These are phyloP conservation scores for Sclerospora graminicola DNA, from an alignment of 352 stramenopile species.

Conservation along the genomic window DNA sequence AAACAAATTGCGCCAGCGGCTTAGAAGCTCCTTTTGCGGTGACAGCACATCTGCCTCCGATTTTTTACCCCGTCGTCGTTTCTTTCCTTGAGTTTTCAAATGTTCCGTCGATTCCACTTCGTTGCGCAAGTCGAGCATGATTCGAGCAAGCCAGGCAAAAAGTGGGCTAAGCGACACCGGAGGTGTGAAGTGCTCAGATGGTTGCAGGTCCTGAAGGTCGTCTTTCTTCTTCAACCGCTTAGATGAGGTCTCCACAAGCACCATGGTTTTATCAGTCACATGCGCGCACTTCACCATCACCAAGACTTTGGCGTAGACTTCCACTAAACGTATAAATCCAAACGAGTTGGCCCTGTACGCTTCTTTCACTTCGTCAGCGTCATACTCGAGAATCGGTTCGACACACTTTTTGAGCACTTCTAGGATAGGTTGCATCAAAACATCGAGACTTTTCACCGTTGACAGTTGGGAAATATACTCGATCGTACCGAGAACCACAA, in stretches of 20 bases:
- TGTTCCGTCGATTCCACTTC: slow-evolving; percentile 26
- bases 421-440: slow-evolving; percentile 38
- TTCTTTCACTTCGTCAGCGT: slow-evolving; percentile 27
- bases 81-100: slow-evolving; percentile 34
- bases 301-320: slow-evolving; percentile 58
- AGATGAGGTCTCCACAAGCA: slow-evolving; percentile 31
- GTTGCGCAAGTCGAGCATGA: slow-evolving; percentile 43
- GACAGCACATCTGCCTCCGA: slow-evolving; percentile 18
- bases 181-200: slow-evolving; percentile 51
- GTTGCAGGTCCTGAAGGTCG: slow-evolving; percentile 39
- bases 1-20: slow-evolving; percentile 66
- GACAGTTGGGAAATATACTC: slow-evolving; percentile 56
- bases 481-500: slow-evolving; percentile 47
- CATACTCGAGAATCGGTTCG: slow-evolving; percentile 33
- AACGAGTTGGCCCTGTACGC: slow-evolving; percentile 46
- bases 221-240: slow-evolving; percentile 31
- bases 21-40: slow-evolving; percentile 30
- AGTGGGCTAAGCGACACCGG: slow-evolving; percentile 31
- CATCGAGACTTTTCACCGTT: slow-evolving; percentile 33
- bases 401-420: slow-evolving; percentile 30
- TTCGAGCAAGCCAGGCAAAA: slow-evolving; percentile 37
- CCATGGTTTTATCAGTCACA: slow-evolving; percentile 37
- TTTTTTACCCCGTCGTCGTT: slow-evolving; percentile 35
- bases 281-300: slow-evolving; percentile 40
- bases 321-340: slow-evolving; percentile 49